Evolutionary conservation across 2,329 filamentous ascomycete genomes (phyloP).

Genomic region (Shiraia bambusicola): DNA sequence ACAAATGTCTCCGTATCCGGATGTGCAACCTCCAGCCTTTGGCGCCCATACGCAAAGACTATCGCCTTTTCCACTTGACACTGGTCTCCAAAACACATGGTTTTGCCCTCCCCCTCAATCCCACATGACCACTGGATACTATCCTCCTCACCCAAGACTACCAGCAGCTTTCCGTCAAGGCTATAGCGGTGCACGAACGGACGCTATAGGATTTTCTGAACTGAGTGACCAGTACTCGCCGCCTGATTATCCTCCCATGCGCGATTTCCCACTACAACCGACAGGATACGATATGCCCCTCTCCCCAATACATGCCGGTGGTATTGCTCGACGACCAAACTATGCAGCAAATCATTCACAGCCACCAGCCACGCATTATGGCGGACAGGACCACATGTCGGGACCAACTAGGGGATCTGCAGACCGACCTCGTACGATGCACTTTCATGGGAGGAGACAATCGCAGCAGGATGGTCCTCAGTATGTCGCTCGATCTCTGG

Average conservation of each 20-base stretch:
- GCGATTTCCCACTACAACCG: conserved; percentile 1
- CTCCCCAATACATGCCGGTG: conserved; percentile 1
- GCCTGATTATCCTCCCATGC: no score
- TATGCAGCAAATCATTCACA: conserved; percentile 3
- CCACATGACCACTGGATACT: no score
- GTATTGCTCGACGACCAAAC: conserved; percentile 6
- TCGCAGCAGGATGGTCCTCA: conserved; percentile 17
- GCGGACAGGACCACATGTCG: conserved; percentile 6
- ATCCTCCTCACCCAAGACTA: no score
- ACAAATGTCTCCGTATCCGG: background rate
- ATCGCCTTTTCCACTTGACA: no score
- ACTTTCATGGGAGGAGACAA: conserved; percentile 13
- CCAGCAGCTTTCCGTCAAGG: no score
- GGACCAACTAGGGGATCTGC: conserved; percentile 4
- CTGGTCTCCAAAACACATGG: no score
- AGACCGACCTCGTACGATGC: conserved; percentile 15
- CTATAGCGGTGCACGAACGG: no score
- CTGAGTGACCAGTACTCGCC: no score
- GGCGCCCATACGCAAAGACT: no score
- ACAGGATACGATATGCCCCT: conserved; percentile 3
- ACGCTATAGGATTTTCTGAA: no score
- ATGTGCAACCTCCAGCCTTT: background rate
- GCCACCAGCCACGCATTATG: conserved; percentile 8
- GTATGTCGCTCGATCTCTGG: conserved; percentile 7
- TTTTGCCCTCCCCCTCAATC: no score